A percentile compares a stretch with the other conserved stretches of the same genome.
These are phyloP conservation scores for Apiospora aurea DNA, from an alignment of 2,329 filamentous ascomycete species.

Conservation along the genomic window DNA sequence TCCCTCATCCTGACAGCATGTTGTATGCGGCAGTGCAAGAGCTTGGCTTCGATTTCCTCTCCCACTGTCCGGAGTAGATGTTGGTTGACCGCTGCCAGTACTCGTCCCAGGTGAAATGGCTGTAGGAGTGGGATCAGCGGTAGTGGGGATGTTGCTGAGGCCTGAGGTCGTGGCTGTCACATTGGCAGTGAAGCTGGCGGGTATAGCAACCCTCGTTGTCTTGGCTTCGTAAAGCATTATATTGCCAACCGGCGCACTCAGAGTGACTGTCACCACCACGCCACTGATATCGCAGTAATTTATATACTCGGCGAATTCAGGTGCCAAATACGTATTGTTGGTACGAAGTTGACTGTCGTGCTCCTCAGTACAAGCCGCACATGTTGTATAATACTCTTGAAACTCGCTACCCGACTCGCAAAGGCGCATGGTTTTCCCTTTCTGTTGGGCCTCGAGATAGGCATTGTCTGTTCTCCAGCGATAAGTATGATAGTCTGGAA, in stretches of 20 bases:
- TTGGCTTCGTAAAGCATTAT: not conserved
- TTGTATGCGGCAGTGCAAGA: too few species aligned
- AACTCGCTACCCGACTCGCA: not conserved
- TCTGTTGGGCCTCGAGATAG: not conserved
- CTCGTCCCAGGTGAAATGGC: not conserved
- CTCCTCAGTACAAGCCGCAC: not conserved
- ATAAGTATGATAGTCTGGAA: not conserved
- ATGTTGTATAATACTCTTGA: not conserved
- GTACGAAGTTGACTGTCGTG: not conserved
- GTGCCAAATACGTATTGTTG: not conserved
- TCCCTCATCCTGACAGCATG: too few species aligned
- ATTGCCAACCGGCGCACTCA: not conserved
- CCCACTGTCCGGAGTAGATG: not conserved
- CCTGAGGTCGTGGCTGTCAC: not conserved
- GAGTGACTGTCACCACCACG: not conserved
- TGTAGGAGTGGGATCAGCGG: not conserved
- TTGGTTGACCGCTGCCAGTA: not conserved
- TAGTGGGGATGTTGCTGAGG: not conserved
- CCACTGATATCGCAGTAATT: not conserved
- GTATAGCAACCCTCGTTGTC: not conserved
- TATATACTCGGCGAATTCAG: not conserved
- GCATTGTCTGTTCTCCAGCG: not conserved
- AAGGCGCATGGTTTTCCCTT: not conserved
- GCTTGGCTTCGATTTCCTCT: not conserved
- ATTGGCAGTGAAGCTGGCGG: not conserved